These are phyloP conservation scores for Litchi chinensis DNA, from an alignment of 345 rosid genomes.

Conservation along the genomic window DNA sequence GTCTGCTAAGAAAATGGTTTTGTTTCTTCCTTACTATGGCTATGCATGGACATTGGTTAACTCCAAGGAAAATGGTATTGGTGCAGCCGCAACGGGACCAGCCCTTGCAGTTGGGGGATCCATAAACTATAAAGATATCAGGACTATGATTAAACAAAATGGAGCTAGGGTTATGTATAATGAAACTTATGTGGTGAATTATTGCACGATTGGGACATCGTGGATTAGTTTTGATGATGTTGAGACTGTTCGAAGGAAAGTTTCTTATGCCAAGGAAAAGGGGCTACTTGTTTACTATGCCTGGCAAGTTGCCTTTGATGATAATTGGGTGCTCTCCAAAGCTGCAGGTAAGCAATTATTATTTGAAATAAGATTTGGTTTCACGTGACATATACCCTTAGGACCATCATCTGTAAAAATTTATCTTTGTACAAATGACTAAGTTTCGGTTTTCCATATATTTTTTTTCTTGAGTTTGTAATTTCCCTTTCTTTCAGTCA, in stretches of 20 bases:
- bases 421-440: too few relatives aligned
- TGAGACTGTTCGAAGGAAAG: too few relatives aligned
- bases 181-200: conserved; percentile 34
- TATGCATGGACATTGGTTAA: conserved; percentile 34
- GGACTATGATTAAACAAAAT: conserved; percentile 25
- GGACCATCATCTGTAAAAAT: too few relatives aligned
- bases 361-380: too few relatives aligned
- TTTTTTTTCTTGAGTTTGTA: too few relatives aligned
- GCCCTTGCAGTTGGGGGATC: conserved; percentile 30
- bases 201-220: conserved; percentile 10
- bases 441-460: too few relatives aligned
- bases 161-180: conserved; percentile 32
- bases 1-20: conserved; percentile 19
- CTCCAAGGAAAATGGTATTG: conserved; percentile 3
- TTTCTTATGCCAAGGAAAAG: too few relatives aligned
- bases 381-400: too few relatives aligned
- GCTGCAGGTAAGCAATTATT: conserved; percentile 4
- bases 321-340: conserved; percentile 45
- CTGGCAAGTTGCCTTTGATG: conserved; percentile 36
- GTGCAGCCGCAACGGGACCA: too few relatives aligned
- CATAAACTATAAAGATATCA: conserved; percentile 26
- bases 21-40: conserved; percentile 41
- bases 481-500: too few relatives aligned
- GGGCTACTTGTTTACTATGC: too few relatives aligned
- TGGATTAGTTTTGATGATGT: conserved; percentile 54